A percentile compares a stretch with the other conserved stretches of the same genome.
These are phyloP conservation scores for Parathielavia appendiculata DNA, from an alignment of 495 filamentous ascomycete genomes.

Conservation along the genomic window DNA sequence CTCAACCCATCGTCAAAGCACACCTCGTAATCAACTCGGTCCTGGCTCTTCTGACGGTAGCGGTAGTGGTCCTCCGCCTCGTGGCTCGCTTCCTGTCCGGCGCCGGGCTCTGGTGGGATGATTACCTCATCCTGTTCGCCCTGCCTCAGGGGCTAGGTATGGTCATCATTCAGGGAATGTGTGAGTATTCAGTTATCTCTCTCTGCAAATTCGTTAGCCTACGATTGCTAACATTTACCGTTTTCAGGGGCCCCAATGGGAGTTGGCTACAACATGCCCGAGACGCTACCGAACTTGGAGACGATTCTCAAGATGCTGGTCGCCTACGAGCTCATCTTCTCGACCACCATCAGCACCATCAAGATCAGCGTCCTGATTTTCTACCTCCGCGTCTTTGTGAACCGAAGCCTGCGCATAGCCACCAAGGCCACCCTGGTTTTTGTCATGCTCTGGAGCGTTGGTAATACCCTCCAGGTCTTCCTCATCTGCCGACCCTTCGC, in stretches of 20 bases:
- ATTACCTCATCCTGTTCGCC: slow-evolving; percentile 29
- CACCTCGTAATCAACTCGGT: slow-evolving; percentile 26
- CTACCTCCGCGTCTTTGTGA: slow-evolving; percentile 29
- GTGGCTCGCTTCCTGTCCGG: slow-evolving; percentile 19
- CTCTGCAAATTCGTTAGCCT: too few species aligned
- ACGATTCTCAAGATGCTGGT: slow-evolving; percentile 25
- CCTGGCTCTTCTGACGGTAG: slow-evolving; percentile 14
- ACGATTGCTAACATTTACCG: neutral
- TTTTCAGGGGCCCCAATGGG: slow-evolving; percentile 21
- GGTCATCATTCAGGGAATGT: slow-evolving; percentile 27
- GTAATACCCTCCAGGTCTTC: slow-evolving; percentile 25
- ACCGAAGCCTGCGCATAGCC: slow-evolving; percentile 15
- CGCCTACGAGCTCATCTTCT: slow-evolving; percentile 23
- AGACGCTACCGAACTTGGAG: slow-evolving; percentile 15
- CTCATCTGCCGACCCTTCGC: slow-evolving; percentile 25
- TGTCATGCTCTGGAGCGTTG: slow-evolving; percentile 19
- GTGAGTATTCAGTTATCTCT: slow-evolving; percentile 6
- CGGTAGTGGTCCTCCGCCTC: slow-evolving; percentile 19
- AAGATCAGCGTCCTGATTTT: slow-evolving; percentile 28
- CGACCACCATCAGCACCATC: slow-evolving; percentile 19
- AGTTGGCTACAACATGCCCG: slow-evolving; percentile 14
- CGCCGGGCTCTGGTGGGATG: slow-evolving; percentile 32
- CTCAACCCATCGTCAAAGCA: slow-evolving; percentile 14
- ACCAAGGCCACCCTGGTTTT: slow-evolving; percentile 18
- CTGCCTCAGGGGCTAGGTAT: slow-evolving; percentile 27